These are phyloP conservation scores for Picochlorum sp. DNA, from an alignment of 139 green algal species.

Conservation along the genomic window DNA sequence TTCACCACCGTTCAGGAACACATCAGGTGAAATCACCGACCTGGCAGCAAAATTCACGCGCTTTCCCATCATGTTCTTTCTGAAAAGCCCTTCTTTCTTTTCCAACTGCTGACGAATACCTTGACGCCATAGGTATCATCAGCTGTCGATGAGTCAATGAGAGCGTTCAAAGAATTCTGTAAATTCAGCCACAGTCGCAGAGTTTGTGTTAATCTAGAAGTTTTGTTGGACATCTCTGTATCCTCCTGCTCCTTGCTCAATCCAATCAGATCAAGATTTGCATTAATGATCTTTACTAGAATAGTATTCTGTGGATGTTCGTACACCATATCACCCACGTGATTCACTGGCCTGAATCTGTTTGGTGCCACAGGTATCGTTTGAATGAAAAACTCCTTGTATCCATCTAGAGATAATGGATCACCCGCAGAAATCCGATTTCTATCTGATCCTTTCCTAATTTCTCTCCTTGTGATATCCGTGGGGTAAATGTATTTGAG, in stretches of 20 bases:
- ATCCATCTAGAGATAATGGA: conserved; percentile 17
- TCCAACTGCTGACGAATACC: conserved; percentile 85
- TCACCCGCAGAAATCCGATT: neutral
- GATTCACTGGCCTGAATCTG: conserved; percentile 58
- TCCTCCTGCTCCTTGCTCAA: neutral
- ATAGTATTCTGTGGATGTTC: conserved; percentile 90
- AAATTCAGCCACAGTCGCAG: conserved; percentile 67
- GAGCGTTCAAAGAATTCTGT: conserved; percentile 70
- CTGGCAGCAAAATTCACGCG: conserved; percentile 94
- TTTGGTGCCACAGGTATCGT: conserved; percentile 83
- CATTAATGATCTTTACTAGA: conserved; percentile 61
- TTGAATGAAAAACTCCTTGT: conserved; percentile 83
- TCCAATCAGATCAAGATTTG: conserved; percentile 58
- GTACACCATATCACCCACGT: conserved; percentile 54
- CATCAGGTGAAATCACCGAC: conserved; percentile 95
- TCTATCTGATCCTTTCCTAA: conserved; percentile 4
- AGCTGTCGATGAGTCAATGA: conserved; percentile 76
- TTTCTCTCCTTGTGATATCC: conserved; percentile 16
- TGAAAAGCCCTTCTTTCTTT: conserved; percentile 98
- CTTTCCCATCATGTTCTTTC: conserved; percentile 98
- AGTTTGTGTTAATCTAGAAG: conserved; percentile 21
- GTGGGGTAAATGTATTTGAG: conserved; percentile 55
- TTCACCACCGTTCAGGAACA: conserved; percentile 77
- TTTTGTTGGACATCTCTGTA: neutral
- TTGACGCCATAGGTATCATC: conserved; percentile 28